Evolutionary conservation across 148 eudicot species (phyloP).

Genomic region (Nyssa sinensis): DNA sequence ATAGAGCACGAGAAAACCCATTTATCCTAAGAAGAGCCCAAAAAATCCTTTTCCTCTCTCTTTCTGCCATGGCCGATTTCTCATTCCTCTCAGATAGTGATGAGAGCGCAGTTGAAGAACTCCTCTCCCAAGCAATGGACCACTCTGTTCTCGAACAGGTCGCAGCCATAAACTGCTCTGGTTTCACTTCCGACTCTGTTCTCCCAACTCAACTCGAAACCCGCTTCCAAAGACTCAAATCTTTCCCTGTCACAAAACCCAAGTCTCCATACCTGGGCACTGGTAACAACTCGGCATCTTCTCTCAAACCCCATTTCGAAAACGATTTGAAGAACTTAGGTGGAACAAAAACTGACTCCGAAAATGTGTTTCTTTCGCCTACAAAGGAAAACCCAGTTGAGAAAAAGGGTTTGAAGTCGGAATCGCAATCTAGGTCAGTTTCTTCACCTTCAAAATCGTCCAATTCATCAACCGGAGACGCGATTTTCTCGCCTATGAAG

Average conservation of each 20-base stretch:
- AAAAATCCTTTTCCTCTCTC: background rate
- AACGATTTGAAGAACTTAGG: background rate
- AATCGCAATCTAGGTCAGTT: slow-evolving; percentile 31
- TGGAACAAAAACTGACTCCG: background rate
- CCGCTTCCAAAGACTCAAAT: slow-evolving; percentile 76
- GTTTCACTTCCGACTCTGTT: slow-evolving; percentile 51
- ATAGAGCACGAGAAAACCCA: background rate
- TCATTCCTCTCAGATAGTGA: slow-evolving; percentile 54
- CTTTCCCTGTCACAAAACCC: slow-evolving; percentile 39
- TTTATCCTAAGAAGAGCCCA: background rate
- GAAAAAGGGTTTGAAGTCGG: slow-evolving; percentile 9
- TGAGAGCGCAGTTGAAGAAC: slow-evolving; percentile 63
- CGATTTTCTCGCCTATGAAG: slow-evolving; percentile 30
- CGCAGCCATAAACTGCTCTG: slow-evolving; percentile 72
- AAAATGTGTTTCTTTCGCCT: background rate
- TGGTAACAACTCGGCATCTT: background rate
- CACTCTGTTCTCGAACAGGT: slow-evolving; percentile 68
- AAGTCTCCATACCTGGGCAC: background rate
- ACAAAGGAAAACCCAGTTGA: background rate
- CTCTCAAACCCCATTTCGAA: slow-evolving; percentile 20
- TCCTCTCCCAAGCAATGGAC: slow-evolving; percentile 75
- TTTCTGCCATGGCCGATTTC: slow-evolving; percentile 51
- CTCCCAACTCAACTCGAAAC: slow-evolving; percentile 78
- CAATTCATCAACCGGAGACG: slow-evolving; percentile 30
- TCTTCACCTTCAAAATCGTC: slow-evolving; percentile 34